Evolutionary conservation across 768 basidiomycete genomes (phyloP).

Genomic region (Pisolithus microcarpus): DNA sequence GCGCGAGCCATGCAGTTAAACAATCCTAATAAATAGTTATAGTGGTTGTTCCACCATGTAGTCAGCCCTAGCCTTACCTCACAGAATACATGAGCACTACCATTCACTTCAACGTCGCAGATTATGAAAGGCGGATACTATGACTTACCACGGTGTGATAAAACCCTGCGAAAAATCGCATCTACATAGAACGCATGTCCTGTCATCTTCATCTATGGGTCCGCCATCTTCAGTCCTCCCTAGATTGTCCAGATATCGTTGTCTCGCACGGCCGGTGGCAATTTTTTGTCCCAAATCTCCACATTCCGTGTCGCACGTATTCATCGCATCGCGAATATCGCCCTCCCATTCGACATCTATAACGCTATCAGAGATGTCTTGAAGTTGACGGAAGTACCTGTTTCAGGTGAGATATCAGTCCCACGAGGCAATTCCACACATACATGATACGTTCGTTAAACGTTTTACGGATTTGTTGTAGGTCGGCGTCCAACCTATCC

Average conservation of each 20-base stretch:
- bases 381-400: constrained; percentile 79
- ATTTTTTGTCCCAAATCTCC: constrained; percentile 49
- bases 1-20: constrained; percentile 59
- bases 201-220: constrained; percentile 46
- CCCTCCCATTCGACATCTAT: constrained; percentile 55
- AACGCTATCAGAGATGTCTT: constrained; percentile 83
- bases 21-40: constrained; percentile 32
- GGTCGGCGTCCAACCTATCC: constrained; percentile 66
- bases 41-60: background rate
- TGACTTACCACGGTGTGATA: constrained; percentile 66
- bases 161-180: constrained; percentile 66
- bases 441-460: constrained; percentile 62
- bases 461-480: constrained; percentile 61
- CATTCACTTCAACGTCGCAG: background rate
- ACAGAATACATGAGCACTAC: constrained; percentile 73
- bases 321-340: constrained; percentile 37
- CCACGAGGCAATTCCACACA: constrained; percentile 11
- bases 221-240: constrained; percentile 44
- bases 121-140: background rate
- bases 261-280: constrained; percentile 56
- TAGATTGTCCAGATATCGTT: constrained; percentile 68
- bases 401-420: constrained; percentile 7
- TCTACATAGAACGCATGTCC: constrained; percentile 62
- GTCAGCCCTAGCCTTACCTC: constrained; percentile 40
- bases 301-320: constrained; percentile 34